These are phyloP conservation scores for Pneumocystis carinii DNA, from an alignment of 1,139 yeast species.

Conservation along the genomic window DNA sequence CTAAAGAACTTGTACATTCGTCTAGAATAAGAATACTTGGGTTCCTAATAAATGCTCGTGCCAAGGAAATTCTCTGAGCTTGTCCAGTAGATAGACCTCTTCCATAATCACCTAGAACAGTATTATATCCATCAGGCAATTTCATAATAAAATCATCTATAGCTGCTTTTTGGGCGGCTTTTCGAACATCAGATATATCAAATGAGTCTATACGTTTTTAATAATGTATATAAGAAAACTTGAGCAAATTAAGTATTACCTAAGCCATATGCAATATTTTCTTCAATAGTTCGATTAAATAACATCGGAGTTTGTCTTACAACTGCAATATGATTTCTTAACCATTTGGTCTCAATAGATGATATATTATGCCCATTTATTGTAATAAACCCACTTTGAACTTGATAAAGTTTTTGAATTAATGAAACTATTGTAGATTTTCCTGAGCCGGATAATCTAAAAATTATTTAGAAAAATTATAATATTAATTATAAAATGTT, in stretches of 20 bases:
- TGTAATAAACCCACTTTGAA: constrained; percentile 50
- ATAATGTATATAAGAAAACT: not conserved
- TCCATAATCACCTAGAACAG: constrained; percentile 43
- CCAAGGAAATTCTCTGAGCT: constrained; percentile 77
- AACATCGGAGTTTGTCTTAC: constrained; percentile 84
- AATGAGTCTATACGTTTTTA: constrained; percentile 15
- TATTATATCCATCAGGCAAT: constrained; percentile 32
- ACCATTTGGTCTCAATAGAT: constrained; percentile 53
- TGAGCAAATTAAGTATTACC: constrained; percentile 12
- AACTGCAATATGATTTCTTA: constrained; percentile 60
- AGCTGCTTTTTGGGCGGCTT: constrained; percentile 22
- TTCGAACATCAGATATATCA: constrained; percentile 23
- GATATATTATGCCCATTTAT: constrained; percentile 54
- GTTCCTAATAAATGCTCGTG: constrained; percentile 56
- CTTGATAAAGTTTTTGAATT: constrained; percentile 27
- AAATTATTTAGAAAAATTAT: not conserved
- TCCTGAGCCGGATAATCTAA: constrained; percentile 67
- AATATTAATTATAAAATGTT: not conserved
- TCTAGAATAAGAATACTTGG: constrained; percentile 52
- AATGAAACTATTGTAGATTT: constrained; percentile 72
- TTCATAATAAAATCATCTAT: constrained; percentile 29
- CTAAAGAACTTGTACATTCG: constrained; percentile 71
- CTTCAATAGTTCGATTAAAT: constrained; percentile 62
- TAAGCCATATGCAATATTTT: constrained; percentile 66
- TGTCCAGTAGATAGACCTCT: constrained; percentile 64